phyloP scores from a whole-genome alignment of 1,139 yeast species.

The Kodamaea sp. region DNA sequence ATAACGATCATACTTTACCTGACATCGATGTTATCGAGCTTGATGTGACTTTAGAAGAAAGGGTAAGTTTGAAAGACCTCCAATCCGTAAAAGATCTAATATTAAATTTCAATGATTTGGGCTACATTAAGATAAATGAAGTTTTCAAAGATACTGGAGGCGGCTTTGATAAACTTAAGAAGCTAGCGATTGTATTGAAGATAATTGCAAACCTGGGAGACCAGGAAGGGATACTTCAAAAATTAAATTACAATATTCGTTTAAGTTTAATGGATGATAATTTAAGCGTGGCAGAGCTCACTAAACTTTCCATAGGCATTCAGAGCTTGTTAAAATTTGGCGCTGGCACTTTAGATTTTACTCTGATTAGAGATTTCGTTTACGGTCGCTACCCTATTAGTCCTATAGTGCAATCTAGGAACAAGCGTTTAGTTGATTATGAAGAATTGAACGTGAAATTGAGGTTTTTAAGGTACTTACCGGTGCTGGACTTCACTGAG shows the following conservation, averaged over 20 bases:
- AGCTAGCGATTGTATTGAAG: constrained; percentile 5
- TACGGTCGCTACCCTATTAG: constrained; percentile 9
- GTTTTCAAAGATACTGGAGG: constrained; percentile 8
- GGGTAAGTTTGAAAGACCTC: background rate
- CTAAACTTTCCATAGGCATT: constrained; percentile 12
- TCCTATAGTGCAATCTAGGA: constrained; percentile 5
- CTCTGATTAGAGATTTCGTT: constrained; percentile 20
- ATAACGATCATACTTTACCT: background rate
- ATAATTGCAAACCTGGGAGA: background rate
- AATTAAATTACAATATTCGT: constrained; percentile 20
- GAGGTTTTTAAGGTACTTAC: constrained; percentile 13
- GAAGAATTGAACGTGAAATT: constrained; percentile 12
- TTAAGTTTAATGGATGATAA: constrained; percentile 21
- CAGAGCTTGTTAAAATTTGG: constrained; percentile 10
- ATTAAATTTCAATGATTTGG: constrained; percentile 17
- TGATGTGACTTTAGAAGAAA: background rate
- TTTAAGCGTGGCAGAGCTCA: constrained; percentile 14
- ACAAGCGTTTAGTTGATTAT: constrained; percentile 1
- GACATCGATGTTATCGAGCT: background rate
- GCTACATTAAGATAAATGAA: constrained; percentile 16
- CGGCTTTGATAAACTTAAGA: constrained; percentile 1
- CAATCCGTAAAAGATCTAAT: constrained; percentile 17
- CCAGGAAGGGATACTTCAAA: constrained; percentile 6
- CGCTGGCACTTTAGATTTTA: constrained; percentile 12
- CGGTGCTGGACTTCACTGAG: constrained; percentile 3